Evolutionary conservation across 805 yeast genomes (phyloP), one percentile per base, ranked within the genome.

Genomic region (Metschnikowia lunata): DNA sequence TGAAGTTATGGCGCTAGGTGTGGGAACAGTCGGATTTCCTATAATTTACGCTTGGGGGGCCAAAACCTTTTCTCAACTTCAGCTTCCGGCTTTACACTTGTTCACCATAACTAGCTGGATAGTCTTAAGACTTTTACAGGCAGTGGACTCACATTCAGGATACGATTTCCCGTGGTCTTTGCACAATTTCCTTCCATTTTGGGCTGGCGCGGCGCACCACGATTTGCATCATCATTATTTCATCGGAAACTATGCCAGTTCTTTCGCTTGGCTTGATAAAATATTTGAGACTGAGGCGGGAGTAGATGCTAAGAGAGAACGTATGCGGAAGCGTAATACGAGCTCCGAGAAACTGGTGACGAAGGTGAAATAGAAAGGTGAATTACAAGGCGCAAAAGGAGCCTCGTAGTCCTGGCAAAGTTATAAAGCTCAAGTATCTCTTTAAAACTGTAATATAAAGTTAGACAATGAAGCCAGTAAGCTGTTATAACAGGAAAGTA

Each of bases 141-240:
- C 82, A 12, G 81, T 78, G 34, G 83, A 78, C 55, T 68, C 82
- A 11, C 83, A 78, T 52, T 76, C 81, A 2, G 83, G 83, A 33
- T 78, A 78, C 55, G 82, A 78, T 46, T 78, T 78, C 62, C 83
- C 83, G 4, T 76, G 79, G 79, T 77, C 82, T 1, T 67, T 78
- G 55, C 76, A 78, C 58, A 60, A 76, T 45, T 66, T 76, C 57
- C 40, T 78, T n/a, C 83, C 83, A 35, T 71, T 78, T 61, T 78
- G 83, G 83, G 82, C 83, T 8, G 83, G 83, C 29, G 82, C 82
- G 32, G 81, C 75, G 45, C 83, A 78, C 54, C 83, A 78, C 55
- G 83, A 78, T 54, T 70, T 72, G 47, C 83, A 78, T 51, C 83
- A 78, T 51, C 83, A 77, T 53, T 75, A 72, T 58, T 78, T 78